phyloP scores from a whole-genome alignment of 768 basidiomycete genomes.

The Cyclocybe cylindracea region DNA sequence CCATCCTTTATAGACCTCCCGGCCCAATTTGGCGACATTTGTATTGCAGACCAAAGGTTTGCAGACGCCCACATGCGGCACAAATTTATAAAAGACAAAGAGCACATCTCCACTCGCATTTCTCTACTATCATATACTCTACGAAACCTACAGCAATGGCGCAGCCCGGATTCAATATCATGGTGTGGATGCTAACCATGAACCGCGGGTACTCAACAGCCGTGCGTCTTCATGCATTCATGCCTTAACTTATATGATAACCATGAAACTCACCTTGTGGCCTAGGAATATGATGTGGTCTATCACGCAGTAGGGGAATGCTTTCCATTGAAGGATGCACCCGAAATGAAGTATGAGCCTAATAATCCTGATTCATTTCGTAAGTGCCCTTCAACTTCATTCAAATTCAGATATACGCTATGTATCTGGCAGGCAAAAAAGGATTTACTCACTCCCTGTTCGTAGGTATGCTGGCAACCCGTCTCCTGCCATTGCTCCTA shows the following conservation, averaged over 20 bases:
- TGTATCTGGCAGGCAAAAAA: slow-evolving; percentile 1
- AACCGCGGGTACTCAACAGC: slow-evolving; percentile 72
- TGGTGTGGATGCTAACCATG: slow-evolving; percentile 80
- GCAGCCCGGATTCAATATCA: slow-evolving; percentile 36
- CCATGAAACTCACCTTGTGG: slow-evolving; percentile 4
- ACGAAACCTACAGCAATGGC: too few species aligned
- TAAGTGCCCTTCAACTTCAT: slow-evolving; percentile 35
- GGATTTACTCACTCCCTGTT: too few species aligned
- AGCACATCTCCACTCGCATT: too few species aligned
- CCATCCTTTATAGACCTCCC: too few species aligned
- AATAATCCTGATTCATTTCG: slow-evolving; percentile 65
- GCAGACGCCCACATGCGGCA: too few species aligned
- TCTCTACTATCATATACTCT: too few species aligned
- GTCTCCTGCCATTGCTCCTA: slow-evolving; percentile 80
- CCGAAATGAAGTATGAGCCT: slow-evolving; percentile 50
- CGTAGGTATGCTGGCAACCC: slow-evolving; percentile 67
- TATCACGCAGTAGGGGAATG: slow-evolving; percentile 61
- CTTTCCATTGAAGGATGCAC: slow-evolving; percentile 47
- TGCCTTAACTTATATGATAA: slow-evolving; percentile 2
- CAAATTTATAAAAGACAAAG: too few species aligned
- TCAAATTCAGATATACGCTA: too few species aligned
- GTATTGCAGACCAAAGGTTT: too few species aligned
- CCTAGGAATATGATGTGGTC: slow-evolving; percentile 74
- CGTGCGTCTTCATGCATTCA: slow-evolving; percentile 36
- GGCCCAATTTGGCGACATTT: too few species aligned